Base-by-base conservation (phyloP, 108 stramenopile genomes). In the Nitzschia inconspicua region DNA sequence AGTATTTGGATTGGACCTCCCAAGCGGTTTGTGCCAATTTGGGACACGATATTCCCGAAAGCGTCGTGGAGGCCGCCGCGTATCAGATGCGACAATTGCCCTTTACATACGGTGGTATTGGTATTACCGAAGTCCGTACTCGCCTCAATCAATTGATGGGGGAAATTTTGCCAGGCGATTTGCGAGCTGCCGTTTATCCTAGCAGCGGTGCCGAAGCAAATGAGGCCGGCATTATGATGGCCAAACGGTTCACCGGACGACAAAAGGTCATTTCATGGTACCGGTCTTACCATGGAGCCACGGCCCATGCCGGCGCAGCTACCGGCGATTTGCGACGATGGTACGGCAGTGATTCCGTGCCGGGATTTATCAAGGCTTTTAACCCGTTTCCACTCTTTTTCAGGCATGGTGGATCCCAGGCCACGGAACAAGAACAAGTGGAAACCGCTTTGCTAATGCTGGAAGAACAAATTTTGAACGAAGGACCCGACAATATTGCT, bases 211-310 rank as follows among this genome's bases (percentile, higher is more conserved):
- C 93, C 3, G 97, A 98, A 60, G 94, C 95, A 32, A 96, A 96
- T 58, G 97, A 98, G 78, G 97, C 89, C 4, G 95, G 91, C 16
- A 90, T 98, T 63, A 95, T 97, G 83, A 80, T 96, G 70, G 88
- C 95, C 9, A 87, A 94, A 48, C 86, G 90, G 18, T 83, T 65
- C 76, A 80, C 80, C 35, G 85, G 80, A n/a, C 57, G 73, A 4
- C 53, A 70, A 44, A 86, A 82, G 70, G 60, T 86, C 44, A 73
- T 86, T 34, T 63, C 59, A 40, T 79, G 66, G 66, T 82, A 86
- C 72, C 55, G 79, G 48, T 92, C 90, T 39, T 98, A 96, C 61
- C 97, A 98, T 67, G 95, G 97, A 26, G 88, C 95, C 25, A 96
- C 96, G 16, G 52, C 94, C 7, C 80, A 88, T 41, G 83, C 97